Evolutionary conservation across 2,329 filamentous ascomycete species (phyloP), one percentile per base, ranked within the genome.

Genomic region (Pseudogymnoascus sp.): DNA sequence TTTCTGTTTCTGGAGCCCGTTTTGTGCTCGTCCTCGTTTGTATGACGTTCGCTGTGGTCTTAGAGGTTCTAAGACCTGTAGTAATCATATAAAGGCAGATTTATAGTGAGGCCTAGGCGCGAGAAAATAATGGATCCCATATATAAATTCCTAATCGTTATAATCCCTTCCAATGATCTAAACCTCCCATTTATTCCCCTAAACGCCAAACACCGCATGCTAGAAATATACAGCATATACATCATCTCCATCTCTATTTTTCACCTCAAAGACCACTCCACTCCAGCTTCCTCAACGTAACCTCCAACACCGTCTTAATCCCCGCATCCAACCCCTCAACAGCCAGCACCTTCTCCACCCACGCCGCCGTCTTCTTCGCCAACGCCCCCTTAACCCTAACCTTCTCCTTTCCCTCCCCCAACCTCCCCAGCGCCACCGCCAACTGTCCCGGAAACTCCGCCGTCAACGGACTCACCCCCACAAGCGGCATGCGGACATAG

Each of bases 391-490:
- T 79, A 68, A 85, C 78, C 2, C 79, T 81, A 11, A 71, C 75
- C 31, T 77, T 74, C 67, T 77, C 70, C 38, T 78, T 73, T 21
- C 79, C 76, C 62, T 79, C 78, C 70, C 83, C 87, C 66, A 97
- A 74, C 53, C 81, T 78, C 1, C 81, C 78, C 61, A 97, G 78
- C 6, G 86, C 82, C 64, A 84, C 80, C 60, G 86, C 84, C 65
- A 97, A 77, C 59, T 86, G 88, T 4, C 81, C 79, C 5, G 92
- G 89, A 75, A 96, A 96, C 3, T 86, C 84, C 6, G 87, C 79
- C 2, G 89, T 89, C 36, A 79, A 78, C 4, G 83, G 74, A 25
- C 82, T 81, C 14, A 93, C 75, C 18, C 87, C 88, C 60, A 90
- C 78, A 2, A 96, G 78, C 4, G 90, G 86, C 69, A 88, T 82